Evolutionary conservation across 352 stramenopile genomes (phyloP).

Genomic region (Globisporangium takayamanum): DNA sequence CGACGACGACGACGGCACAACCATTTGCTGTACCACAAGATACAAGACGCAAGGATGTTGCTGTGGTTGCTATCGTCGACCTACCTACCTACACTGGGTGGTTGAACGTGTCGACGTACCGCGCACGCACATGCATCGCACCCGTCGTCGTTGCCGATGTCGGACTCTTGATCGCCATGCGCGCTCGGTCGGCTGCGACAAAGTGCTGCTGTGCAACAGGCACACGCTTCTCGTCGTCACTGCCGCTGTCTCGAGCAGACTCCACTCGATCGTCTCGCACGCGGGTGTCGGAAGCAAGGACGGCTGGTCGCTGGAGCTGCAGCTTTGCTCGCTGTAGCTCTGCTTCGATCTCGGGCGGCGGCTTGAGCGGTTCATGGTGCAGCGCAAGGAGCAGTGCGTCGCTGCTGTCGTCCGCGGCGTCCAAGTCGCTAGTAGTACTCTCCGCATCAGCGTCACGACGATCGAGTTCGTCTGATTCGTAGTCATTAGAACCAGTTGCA

Average conservation of each 20-base stretch:
- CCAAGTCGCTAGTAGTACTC: constrained; percentile 7
- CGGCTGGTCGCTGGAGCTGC: constrained; percentile 13
- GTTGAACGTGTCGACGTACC: constrained; percentile 47
- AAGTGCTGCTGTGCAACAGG: not conserved
- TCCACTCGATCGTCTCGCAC: no score
- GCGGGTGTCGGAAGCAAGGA: not conserved
- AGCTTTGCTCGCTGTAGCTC: constrained; percentile 30
- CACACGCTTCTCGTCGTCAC: not conserved
- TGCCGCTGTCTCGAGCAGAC: not conserved
- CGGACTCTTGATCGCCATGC: not conserved
- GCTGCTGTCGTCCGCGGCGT: constrained; percentile 3
- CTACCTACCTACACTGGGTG: not conserved
- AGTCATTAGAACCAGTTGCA: constrained; percentile 8
- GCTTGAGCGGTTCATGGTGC: constrained; percentile 26
- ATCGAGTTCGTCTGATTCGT: constrained; percentile 10
- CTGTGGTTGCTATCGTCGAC: no score
- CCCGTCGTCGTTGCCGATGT: constrained; percentile 15
- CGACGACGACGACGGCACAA: no score
- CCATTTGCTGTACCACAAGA: no score
- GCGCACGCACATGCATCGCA: constrained; percentile 16
- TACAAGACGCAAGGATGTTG: no score
- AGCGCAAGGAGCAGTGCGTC: not conserved
- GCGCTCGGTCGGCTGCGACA: constrained; percentile 6
- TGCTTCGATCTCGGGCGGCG: constrained; percentile 36
- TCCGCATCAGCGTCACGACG: not conserved